phyloP scores from a whole-genome alignment of 2,329 filamentous ascomycete species.

The Cordyceps tenuipes region DNA sequence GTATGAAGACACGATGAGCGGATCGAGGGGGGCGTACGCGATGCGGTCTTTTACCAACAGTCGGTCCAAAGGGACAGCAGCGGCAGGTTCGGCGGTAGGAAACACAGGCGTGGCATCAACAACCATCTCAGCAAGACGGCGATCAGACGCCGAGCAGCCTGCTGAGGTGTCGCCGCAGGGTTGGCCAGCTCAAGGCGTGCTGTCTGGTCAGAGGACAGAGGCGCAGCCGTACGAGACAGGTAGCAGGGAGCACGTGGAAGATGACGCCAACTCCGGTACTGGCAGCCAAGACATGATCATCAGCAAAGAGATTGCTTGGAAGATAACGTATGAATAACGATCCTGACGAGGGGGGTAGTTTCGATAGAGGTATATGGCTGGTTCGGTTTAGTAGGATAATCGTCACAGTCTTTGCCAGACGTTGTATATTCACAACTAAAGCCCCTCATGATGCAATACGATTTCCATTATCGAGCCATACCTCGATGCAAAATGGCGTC shows the following conservation, averaged over 20 bases:
- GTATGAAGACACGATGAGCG: constrained; percentile 11
- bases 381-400: not conserved
- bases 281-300: constrained; percentile 17
- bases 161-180: not conserved
- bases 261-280: constrained; percentile 10
- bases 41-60: constrained; percentile 8
- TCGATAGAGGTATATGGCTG: not conserved
- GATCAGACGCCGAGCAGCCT: not conserved
- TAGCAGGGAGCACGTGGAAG: constrained; percentile 2
- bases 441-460: not conserved
- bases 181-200: not conserved
- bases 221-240: not conserved
- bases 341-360: not conserved
- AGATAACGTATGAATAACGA: constrained; percentile 12
- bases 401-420: not conserved
- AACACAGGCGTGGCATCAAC: not conserved
- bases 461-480: not conserved
- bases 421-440: not conserved
- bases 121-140: not conserved
- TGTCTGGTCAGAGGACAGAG: not conserved
- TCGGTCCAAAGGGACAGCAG: constrained; percentile 5
- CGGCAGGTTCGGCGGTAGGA: not conserved
- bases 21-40: constrained; percentile 9
- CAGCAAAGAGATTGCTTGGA: constrained; percentile 15
- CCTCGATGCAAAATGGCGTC: not conserved